Evolutionary conservation across 352 stramenopile species (phyloP).

Genomic region (Phytophthora nicotianae): DNA sequence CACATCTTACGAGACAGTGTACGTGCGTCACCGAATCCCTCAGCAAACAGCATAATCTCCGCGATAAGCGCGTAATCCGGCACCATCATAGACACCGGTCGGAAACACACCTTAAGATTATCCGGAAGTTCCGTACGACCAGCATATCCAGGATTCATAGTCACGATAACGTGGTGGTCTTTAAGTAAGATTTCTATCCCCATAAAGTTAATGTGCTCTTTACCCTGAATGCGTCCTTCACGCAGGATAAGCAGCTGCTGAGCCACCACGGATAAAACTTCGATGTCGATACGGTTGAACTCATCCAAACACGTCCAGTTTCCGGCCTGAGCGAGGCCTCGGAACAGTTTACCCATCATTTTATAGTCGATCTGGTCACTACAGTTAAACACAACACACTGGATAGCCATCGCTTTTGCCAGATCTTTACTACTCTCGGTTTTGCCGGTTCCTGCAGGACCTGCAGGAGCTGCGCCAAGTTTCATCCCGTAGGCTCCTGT

Average conservation of each 20-base stretch:
- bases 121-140: constrained; percentile 96
- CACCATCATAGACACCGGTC: constrained; percentile 97
- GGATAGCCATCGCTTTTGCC: constrained; percentile 93
- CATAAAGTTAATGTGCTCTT: constrained; percentile 96
- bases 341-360: constrained; percentile 97
- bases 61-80: constrained; percentile 95
- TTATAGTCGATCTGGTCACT: constrained; percentile 97
- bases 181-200: constrained; percentile 95
- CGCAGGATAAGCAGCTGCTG: constrained; percentile 88
- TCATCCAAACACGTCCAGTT: constrained; percentile 93
- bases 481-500: constrained; percentile 94
- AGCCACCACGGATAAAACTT: constrained; percentile 95
- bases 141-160: constrained; percentile 97
- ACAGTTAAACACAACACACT: constrained; percentile 97
- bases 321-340: constrained; percentile 89
- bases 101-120: constrained; percentile 97
- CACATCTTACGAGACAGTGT: constrained; percentile 96
- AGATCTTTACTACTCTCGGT: constrained; percentile 97
- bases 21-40: constrained; percentile 94
- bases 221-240: constrained; percentile 80
- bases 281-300: constrained; percentile 95
- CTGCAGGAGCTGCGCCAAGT: constrained; percentile 92
- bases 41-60: constrained; percentile 97
- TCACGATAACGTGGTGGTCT: constrained; percentile 97
- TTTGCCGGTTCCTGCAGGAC: constrained; percentile 95